Evolutionary conservation across 306 rosid genomes (phyloP).

Genomic region (Cicer judaicum): DNA sequence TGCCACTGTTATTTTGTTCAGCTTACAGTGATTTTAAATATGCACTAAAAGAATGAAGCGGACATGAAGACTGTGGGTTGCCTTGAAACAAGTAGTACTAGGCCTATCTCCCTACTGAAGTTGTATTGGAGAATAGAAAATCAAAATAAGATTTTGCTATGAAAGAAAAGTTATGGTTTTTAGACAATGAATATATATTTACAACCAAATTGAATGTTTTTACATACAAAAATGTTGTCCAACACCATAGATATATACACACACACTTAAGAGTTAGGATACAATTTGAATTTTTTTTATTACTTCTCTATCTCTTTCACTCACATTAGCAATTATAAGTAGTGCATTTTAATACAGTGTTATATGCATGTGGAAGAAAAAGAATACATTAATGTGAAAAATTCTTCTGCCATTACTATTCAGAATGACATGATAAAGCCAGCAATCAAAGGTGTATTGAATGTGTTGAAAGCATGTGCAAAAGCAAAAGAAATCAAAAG

Average conservation of each 20-base stretch:
- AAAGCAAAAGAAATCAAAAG: constrained; percentile 68
- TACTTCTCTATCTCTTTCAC: too few relatives aligned
- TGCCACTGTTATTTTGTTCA: too few relatives aligned
- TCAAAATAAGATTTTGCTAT: not conserved
- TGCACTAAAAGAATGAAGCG: not conserved
- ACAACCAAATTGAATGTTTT: not conserved
- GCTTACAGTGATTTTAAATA: not conserved
- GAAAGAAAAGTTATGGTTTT: not conserved
- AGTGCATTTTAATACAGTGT: too few relatives aligned
- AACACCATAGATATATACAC: too few relatives aligned
- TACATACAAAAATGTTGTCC: too few relatives aligned
- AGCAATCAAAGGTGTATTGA: constrained; percentile 68
- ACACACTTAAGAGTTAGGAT: too few relatives aligned
- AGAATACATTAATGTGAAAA: not conserved
- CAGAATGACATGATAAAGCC: constrained; percentile 94
- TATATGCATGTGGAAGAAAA: not conserved
- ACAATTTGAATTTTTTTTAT: too few relatives aligned
- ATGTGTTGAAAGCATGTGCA: constrained; percentile 72
- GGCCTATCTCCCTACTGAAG: not conserved
- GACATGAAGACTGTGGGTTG: not conserved
- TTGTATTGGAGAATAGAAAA: constrained; percentile 13
- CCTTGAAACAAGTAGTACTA: not conserved
- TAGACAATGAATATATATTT: not conserved
- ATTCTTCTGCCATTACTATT: constrained; percentile 8
- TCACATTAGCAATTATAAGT: too few relatives aligned